phyloP scores from a whole-genome alignment of 208 protist genomes.

The Giardia duodenalis region DNA sequence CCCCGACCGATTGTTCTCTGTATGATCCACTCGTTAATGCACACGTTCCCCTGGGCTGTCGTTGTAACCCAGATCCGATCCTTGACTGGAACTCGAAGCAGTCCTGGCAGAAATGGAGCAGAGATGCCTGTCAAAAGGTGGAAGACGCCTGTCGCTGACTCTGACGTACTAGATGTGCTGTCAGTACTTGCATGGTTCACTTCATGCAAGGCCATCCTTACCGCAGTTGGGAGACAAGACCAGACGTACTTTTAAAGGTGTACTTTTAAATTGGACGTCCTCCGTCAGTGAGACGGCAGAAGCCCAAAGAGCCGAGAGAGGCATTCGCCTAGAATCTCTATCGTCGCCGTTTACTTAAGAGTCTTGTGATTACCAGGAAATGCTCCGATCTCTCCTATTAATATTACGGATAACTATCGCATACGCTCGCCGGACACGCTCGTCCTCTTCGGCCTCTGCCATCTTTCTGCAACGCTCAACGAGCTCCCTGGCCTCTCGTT shows the following conservation, averaged over 20 bases:
- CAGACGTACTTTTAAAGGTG: too few relatives aligned
- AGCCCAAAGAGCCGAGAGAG: too few relatives aligned
- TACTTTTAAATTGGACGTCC: too few relatives aligned
- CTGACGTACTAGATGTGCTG: too few relatives aligned
- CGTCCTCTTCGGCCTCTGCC: background rate
- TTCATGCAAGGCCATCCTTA: too few relatives aligned
- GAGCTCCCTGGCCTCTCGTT: background rate
- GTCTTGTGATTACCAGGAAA: background rate
- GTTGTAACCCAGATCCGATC: background rate
- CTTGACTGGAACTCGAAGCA: background rate
- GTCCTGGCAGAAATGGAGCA: background rate
- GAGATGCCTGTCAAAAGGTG: background rate
- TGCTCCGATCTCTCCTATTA: background rate
- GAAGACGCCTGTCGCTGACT: too few relatives aligned
- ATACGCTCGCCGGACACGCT: background rate
- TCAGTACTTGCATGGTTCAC: too few relatives aligned
- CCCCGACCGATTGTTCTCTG: background rate
- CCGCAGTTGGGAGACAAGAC: too few relatives aligned
- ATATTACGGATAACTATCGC: background rate
- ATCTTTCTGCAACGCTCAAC: background rate
- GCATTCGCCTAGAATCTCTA: too few relatives aligned
- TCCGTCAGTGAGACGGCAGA: too few relatives aligned
- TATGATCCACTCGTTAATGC: constrained; percentile 6
- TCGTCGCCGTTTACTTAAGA: too few relatives aligned
- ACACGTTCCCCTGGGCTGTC: background rate